Evolutionary conservation across 768 basidiomycete genomes (phyloP).

Genomic region (Xerocomellus intermedius): DNA sequence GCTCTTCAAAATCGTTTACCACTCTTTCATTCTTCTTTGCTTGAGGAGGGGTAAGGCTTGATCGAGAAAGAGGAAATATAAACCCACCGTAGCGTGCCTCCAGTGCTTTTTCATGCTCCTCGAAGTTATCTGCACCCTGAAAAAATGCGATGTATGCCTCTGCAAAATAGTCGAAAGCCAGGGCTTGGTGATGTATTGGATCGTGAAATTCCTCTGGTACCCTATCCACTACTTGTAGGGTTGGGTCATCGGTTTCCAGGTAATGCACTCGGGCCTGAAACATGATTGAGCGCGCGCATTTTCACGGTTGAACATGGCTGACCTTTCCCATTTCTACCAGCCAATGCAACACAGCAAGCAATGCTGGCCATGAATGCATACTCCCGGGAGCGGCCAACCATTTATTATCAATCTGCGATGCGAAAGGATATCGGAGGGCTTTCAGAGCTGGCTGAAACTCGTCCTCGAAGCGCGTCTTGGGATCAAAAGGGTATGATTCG

Average conservation of each 20-base stretch:
- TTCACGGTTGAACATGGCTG: constrained; percentile 17
- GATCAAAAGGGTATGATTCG: constrained; percentile 58
- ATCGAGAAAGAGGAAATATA: neutral
- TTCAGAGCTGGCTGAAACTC: constrained; percentile 77
- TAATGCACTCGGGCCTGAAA: constrained; percentile 42
- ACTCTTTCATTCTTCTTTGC: constrained; percentile 73
- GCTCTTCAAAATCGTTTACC: constrained; percentile 59
- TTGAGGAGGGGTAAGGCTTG: constrained; percentile 25
- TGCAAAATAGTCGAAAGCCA: constrained; percentile 74
- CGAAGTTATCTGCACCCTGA: constrained; percentile 63
- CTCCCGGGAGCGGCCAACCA: constrained; percentile 87
- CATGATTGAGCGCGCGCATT: neutral
- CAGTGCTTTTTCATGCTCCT: constrained; percentile 65
- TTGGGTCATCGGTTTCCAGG: constrained; percentile 62
- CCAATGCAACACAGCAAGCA: constrained; percentile 92
- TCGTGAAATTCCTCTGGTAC: constrained; percentile 78
- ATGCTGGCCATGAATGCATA: constrained; percentile 88
- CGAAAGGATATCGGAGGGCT: constrained; percentile 78
- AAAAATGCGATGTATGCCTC: constrained; percentile 69
- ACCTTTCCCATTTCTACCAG: constrained; percentile 85
- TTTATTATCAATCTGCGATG: constrained; percentile 75
- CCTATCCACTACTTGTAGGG: constrained; percentile 56
- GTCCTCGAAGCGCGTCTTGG: constrained; percentile 67
- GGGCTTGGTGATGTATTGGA: constrained; percentile 66
- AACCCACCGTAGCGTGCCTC: constrained; percentile 75